Evolutionary conservation across 495 filamentous ascomycete species (phyloP), one percentile per base, ranked within the genome.

Genomic region (Thermochaetoides thermophila): DNA sequence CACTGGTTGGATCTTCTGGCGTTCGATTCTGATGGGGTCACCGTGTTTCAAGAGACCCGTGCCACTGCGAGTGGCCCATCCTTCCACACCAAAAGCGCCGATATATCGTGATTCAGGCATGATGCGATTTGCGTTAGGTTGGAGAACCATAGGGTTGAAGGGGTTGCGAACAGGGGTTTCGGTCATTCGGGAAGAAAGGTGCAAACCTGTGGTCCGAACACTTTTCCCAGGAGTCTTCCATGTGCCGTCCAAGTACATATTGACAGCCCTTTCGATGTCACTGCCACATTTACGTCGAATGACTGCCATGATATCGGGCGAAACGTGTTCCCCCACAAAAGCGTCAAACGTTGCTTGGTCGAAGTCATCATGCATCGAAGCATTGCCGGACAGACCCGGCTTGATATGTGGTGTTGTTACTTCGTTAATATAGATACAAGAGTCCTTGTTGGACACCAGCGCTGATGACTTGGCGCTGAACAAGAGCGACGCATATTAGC

Each of bases 191-290:
- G n/a, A n/a, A n/a, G n/a, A n/a, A n/a, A n/a, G n/a, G n/a, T n/a
- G n/a, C n/a, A n/a, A n/a, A n/a, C n/a, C n/a, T n/a, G n/a, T n/a
- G n/a, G n/a, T n/a, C n/a, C n/a, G n/a, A n/a, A n/a, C n/a, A n/a
- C n/a, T n/a, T 35, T 32, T 32, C 35, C 51, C 48, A 11, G 60
- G 43, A 1, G 52, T 69, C 44, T 78, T 86, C 84, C 83, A 95
- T 4, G 85, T 93, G 10, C 86, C 87, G 44, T 97, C 89, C 31
- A 93, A 77, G 48, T 85, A 97, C 59, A 93, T 80, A 44, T 82
- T 81, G 34, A 85, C 69, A 5, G 79, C 80, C 43, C 66, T 60
- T 46, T 81, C 73, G 7, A 84, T 49, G 38, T 76, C 60, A 37
- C 70, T 62, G 4, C 66, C 69, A 10, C 78, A 72, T n/a, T 64